Evolutionary conservation across 2,329 filamentous ascomycete genomes (phyloP).

Genomic region (Colletotrichum somersetense): DNA sequence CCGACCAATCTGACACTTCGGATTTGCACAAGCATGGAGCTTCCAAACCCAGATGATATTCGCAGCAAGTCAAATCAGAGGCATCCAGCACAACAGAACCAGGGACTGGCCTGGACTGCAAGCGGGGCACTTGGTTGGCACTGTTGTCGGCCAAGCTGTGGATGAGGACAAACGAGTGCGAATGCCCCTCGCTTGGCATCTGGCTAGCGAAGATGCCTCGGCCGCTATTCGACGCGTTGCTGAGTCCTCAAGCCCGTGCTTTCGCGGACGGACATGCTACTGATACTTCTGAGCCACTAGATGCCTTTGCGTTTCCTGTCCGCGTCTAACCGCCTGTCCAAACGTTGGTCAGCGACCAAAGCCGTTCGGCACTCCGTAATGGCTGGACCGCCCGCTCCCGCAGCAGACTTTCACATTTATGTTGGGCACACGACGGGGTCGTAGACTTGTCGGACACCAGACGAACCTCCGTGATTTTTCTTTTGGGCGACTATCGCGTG

Average conservation of each 20-base stretch:
- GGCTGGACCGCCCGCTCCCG: neutral
- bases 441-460: conserved; percentile 20
- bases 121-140: neutral
- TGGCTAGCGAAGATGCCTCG: conserved; percentile 13
- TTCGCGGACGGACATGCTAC: conserved; percentile 23
- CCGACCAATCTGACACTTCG: conserved; percentile 7
- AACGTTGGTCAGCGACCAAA: neutral
- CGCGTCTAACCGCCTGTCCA: conserved; percentile 9
- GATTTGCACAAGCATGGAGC: conserved; percentile 13
- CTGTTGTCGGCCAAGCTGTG: neutral
- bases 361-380: neutral
- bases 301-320: neutral
- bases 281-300: conserved; percentile 9
- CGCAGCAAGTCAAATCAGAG: conserved; percentile 20
- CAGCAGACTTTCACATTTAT: conserved; percentile 11
- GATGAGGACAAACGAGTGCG: conserved; percentile 33
- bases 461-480: conserved; percentile 15
- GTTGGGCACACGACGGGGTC: neutral
- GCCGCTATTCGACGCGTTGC: conserved; percentile 1
- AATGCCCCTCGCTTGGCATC: neutral
- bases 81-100: neutral
- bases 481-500: neutral
- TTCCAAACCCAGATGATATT: conserved; percentile 8
- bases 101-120: neutral
- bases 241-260: neutral